Evolutionary conservation across 1,284 basidiomycete species (phyloP), one percentile per base, ranked within the genome.

Genomic region (Xerocomus nothofagi): DNA sequence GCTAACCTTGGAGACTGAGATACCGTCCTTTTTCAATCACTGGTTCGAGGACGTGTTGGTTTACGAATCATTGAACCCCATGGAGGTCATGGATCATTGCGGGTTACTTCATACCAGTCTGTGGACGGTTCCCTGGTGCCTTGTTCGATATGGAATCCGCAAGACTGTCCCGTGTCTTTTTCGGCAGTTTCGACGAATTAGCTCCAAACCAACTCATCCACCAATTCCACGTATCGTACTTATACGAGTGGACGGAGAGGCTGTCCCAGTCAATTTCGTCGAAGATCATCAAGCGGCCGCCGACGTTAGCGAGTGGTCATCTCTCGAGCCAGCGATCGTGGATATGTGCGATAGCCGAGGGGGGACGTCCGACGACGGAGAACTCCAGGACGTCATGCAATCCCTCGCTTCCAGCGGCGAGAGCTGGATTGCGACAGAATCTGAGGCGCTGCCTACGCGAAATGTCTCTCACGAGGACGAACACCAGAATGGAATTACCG

Each of bases 1-100:
- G 17, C 32, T 60, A 23, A 59, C 24, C 8, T 3, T n/a, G n/a
- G n/a, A 26, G 11, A 32, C 43, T 37, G 7, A 60, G 58, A 63
- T 60, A 33, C 58, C 60, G 6, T 46, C 56, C 6, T 3, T 60
- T 15, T 29, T 45, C n/a, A 38, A 50, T 17, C 58, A 60, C 34
- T 63, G 61, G 58, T 61, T 60, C 32, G 58, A 59, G 43, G 46
- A 59, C 12, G 34, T 47, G 8, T 24, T 44, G 39, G 29, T 27
- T 23, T 63, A 57, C 33, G 60, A 63, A 1, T 44, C 60, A 3
- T 26, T 60, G 0, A 32, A 31, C 21, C 44, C 60, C 15, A 23
- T 10, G 1, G 31, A 29, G 6, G 14, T 44, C 4, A 10, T 42
- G 11, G 39, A 33, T 27, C 36, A 18, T 6, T 24, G 38, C 6